These are phyloP conservation scores for Yamadazyma taylorii DNA, from an alignment of 1,139 yeast species.

Conservation along the genomic window DNA sequence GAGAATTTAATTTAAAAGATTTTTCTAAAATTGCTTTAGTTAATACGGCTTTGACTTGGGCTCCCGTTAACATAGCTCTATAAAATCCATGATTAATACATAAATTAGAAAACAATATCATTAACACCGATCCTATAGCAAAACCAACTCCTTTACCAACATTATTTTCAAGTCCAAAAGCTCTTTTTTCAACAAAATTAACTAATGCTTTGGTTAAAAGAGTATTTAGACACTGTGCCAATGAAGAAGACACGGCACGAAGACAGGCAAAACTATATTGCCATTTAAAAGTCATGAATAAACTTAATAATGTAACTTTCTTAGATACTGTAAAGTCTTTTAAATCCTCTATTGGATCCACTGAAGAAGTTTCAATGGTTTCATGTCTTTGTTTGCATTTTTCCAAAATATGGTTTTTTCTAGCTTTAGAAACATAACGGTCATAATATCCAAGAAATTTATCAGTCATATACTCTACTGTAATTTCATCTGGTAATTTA, in stretches of 20 bases:
- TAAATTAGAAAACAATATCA: slow-evolving; percentile 34
- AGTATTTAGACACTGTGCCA: no score
- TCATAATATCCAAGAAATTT: slow-evolving; percentile 31
- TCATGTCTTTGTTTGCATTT: slow-evolving; percentile 17
- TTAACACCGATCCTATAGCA: slow-evolving; percentile 28
- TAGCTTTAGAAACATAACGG: not conserved
- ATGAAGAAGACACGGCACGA: slow-evolving; percentile 20
- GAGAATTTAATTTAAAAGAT: slow-evolving; percentile 55
- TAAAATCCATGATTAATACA: slow-evolving; percentile 18
- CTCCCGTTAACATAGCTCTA: slow-evolving; percentile 47
- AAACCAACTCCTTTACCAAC: slow-evolving; percentile 40
- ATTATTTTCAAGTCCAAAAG: slow-evolving; percentile 21
- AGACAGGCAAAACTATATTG: slow-evolving; percentile 27
- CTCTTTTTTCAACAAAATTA: slow-evolving; percentile 24
- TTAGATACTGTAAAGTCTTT: not conserved
- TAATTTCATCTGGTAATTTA: slow-evolving; percentile 50
- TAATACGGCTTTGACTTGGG: slow-evolving; percentile 62
- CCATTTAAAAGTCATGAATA: slow-evolving; percentile 29
- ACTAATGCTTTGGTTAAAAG: slow-evolving; percentile 30
- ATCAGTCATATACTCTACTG: slow-evolving; percentile 46
- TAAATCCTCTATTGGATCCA: no score
- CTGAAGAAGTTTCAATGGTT: no score
- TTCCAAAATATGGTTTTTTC: slow-evolving; percentile 21
- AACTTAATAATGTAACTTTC: slow-evolving; percentile 14
- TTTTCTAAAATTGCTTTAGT: slow-evolving; percentile 68